phyloP scores from a whole-genome alignment of 495 filamentous ascomycete genomes.

The Sordaria brevicollis region DNA sequence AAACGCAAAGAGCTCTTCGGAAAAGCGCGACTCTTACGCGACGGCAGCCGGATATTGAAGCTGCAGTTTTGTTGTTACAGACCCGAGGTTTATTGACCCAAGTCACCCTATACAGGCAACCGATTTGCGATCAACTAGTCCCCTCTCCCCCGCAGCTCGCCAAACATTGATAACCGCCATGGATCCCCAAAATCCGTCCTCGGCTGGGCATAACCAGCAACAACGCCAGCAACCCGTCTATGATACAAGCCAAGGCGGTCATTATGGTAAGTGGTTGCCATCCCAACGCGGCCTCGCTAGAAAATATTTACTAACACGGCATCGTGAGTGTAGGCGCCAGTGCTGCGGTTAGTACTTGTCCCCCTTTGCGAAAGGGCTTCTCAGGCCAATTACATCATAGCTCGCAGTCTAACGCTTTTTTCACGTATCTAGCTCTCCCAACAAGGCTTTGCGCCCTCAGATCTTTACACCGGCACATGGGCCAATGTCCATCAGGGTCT shows the following conservation, averaged over 20 bases:
- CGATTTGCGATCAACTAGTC: conserved; percentile 5
- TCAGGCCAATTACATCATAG: not conserved
- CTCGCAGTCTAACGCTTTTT: conserved; percentile 2
- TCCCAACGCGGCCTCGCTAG: not conserved
- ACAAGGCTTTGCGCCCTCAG: conserved; percentile 73
- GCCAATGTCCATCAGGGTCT: conserved; percentile 96
- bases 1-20: not conserved
- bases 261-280: conserved; percentile 63
- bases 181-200: conserved; percentile 37
- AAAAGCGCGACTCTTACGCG: not conserved
- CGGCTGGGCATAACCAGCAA: conserved; percentile 24
- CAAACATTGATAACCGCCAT: conserved; percentile 19
- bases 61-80: not conserved
- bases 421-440: conserved; percentile 47
- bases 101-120: not conserved
- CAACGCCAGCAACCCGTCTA: conserved; percentile 54
- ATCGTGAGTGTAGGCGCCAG: conserved; percentile 57
- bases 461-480: conserved; percentile 89
- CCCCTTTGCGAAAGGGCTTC: not conserved
- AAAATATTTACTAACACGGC: conserved; percentile 4
- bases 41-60: not conserved
- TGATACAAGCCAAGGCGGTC: conserved; percentile 71
- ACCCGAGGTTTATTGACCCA: not conserved
- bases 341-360: conserved; percentile 52
- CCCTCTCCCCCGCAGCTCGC: not conserved